A percentile compares a stretch with the other conserved stretches of the same genome.
Evolutionary conservation across 2,329 filamentous ascomycete genomes (phyloP).

Genomic region (Talaromyces sp.): DNA sequence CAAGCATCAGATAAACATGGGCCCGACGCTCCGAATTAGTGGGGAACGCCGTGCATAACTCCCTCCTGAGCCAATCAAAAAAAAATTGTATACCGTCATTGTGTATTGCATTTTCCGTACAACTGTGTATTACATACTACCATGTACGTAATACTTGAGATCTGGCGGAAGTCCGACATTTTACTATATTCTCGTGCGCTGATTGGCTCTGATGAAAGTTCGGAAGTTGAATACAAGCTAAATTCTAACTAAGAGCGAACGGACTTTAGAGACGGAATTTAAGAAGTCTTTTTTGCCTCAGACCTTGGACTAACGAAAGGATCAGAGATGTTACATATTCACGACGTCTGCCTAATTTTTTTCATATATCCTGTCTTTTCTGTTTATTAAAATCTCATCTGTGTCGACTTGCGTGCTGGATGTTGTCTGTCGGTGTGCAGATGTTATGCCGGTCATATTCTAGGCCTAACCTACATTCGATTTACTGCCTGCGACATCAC

Average conservation of each 20-base stretch:
- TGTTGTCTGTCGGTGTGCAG: background rate
- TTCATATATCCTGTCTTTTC: background rate
- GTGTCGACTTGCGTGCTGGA: background rate
- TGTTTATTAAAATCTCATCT: background rate
- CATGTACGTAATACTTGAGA: background rate
- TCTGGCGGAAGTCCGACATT: background rate
- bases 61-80: background rate
- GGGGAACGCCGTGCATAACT: background rate
- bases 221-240: background rate
- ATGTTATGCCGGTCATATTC: background rate
- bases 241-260: background rate
- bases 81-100: background rate
- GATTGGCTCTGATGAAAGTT: background rate
- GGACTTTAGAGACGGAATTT: conserved; percentile 1
- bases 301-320: background rate
- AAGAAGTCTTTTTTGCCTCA: background rate
- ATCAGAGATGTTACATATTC: background rate
- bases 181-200: background rate
- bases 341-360: background rate
- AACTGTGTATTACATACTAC: background rate
- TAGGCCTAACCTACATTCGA: background rate
- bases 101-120: background rate
- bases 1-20: background rate
- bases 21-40: background rate
- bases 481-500: background rate